These are phyloP conservation scores for Cladosporium sp. DNA, from an alignment of 2,329 filamentous ascomycete genomes.

Conservation along the genomic window DNA sequence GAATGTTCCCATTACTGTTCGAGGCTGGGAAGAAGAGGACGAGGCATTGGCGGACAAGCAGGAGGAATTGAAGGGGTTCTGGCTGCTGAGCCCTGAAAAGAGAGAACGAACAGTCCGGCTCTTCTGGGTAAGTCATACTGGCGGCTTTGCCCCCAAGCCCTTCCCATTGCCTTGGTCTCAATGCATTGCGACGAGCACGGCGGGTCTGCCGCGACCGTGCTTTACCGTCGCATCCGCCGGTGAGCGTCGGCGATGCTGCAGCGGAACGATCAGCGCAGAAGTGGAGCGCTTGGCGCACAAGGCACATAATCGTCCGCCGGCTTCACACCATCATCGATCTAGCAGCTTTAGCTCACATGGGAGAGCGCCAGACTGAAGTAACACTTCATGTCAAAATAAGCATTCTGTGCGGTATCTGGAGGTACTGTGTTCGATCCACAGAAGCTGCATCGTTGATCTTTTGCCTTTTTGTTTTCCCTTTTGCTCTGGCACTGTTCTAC, in stretches of 20 bases:
- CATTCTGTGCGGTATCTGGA: constrained; percentile 31
- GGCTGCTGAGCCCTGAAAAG: constrained; percentile 38
- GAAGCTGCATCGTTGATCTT: constrained; percentile 23
- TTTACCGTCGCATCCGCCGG: not conserved
- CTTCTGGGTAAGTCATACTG: constrained; percentile 26
- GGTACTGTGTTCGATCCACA: constrained; percentile 35
- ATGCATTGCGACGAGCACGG: constrained; percentile 1
- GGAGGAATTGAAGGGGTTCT: constrained; percentile 44
- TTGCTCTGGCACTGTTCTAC: constrained; percentile 2
- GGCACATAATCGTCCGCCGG: not conserved
- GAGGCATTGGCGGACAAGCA: constrained; percentile 34
- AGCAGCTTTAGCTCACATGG: constrained; percentile 33
- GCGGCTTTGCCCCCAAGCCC: not conserved
- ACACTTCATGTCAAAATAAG: constrained; percentile 9
- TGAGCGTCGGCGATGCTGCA: not conserved
- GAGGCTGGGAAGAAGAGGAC: constrained; percentile 50
- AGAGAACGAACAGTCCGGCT: constrained; percentile 28
- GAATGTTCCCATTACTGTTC: constrained; percentile 42
- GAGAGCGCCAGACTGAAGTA: constrained; percentile 34
- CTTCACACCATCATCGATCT: not conserved
- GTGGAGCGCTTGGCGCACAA: constrained; percentile 5
- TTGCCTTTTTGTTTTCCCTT: constrained; percentile 1
- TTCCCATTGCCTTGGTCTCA: not conserved
- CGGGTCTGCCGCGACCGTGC: constrained; percentile 1
- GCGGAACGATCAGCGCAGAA: not conserved